Percentiles rank a stretch among this genome's conserved stretches.
These are phyloP conservation scores for Termitomyces bulborhizus DNA, from an alignment of 768 basidiomycete species.

Conservation along the genomic window DNA sequence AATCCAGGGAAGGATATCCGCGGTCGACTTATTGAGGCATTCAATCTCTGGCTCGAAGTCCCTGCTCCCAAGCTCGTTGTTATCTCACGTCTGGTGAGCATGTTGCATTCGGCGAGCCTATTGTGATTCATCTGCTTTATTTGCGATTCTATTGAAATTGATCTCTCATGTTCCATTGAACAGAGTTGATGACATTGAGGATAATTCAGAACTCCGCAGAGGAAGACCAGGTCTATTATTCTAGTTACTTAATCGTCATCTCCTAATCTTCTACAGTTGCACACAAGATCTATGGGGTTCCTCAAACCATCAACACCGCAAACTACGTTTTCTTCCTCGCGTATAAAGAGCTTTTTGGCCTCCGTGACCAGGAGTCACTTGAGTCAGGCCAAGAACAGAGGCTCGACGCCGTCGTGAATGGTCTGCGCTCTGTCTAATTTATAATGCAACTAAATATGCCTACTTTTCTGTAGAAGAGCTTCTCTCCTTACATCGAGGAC, in stretches of 20 bases:
- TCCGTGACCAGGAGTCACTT: conserved; percentile 28
- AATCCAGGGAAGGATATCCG: conserved; percentile 94
- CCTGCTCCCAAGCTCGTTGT: conserved; percentile 61
- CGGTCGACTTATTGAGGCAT: conserved; percentile 80
- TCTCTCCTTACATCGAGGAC: conserved; percentile 87
- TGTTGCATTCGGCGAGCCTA: conserved; percentile 92
- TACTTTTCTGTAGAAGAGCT: conserved; percentile 44
- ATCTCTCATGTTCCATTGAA: background rate
- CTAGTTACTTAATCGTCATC: background rate
- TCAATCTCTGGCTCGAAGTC: conserved; percentile 89
- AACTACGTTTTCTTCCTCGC: conserved; percentile 97
- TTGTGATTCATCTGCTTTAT: conserved; percentile 44
- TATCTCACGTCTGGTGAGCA: conserved; percentile 80
- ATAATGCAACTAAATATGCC: background rate
- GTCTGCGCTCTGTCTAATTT: conserved; percentile 27
- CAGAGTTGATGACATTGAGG: conserved; percentile 94
- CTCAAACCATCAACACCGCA: conserved; percentile 95
- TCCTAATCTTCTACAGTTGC: conserved; percentile 44
- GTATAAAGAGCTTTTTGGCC: conserved; percentile 72
- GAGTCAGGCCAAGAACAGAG: conserved; percentile 27
- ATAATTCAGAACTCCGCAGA: conserved; percentile 79
- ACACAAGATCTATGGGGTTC: conserved; percentile 94
- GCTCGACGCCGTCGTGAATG: conserved; percentile 69
- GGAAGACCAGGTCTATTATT: conserved; percentile 65
- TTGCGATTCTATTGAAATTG: background rate